These are phyloP conservation scores for Madurella fahalii DNA, from an alignment of 2,329 filamentous ascomycete species.

Conservation along the genomic window DNA sequence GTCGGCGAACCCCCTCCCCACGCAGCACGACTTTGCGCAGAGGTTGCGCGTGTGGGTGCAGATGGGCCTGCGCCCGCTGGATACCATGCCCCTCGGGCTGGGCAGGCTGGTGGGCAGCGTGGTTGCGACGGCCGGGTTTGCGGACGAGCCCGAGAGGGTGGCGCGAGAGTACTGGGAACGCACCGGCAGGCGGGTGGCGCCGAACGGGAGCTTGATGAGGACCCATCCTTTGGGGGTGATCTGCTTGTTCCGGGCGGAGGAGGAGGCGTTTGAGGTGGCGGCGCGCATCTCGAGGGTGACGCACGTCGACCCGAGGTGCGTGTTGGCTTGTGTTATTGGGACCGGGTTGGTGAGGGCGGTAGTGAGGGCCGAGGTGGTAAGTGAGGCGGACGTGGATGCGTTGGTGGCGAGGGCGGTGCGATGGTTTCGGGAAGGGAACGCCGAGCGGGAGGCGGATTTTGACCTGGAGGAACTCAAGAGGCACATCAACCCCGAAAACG, in stretches of 20 bases:
- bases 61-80: slow-evolving; percentile 44
- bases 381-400: slow-evolving; percentile 38
- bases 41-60: slow-evolving; percentile 45
- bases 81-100: slow-evolving; percentile 45
- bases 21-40: slow-evolving; percentile 37
- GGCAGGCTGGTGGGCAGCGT: slow-evolving; percentile 45
- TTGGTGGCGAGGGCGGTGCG: slow-evolving; percentile 37
- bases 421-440: slow-evolving; percentile 33
- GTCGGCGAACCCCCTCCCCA: slow-evolving; percentile 23
- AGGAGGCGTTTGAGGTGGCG: slow-evolving; percentile 42
- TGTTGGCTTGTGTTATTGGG: slow-evolving; percentile 45
- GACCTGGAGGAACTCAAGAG: slow-evolving; percentile 39
- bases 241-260: slow-evolving; percentile 37
- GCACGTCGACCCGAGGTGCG: slow-evolving; percentile 49
- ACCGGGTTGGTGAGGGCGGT: slow-evolving; percentile 45
- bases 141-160: slow-evolving; percentile 36
- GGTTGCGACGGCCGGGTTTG: slow-evolving; percentile 37
- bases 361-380: slow-evolving; percentile 40
- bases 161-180: slow-evolving; percentile 42
- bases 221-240: slow-evolving; percentile 49
- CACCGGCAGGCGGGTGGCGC: slow-evolving; percentile 37
- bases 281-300: slow-evolving; percentile 42
- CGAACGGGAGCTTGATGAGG: slow-evolving; percentile 52
- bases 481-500: slow-evolving; percentile 35
- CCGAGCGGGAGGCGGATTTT: slow-evolving; percentile 31